Evolutionary conservation across 202 grass and related monocot species (phyloP).

Genomic region (Schoenoplectus tabernaemontani): DNA sequence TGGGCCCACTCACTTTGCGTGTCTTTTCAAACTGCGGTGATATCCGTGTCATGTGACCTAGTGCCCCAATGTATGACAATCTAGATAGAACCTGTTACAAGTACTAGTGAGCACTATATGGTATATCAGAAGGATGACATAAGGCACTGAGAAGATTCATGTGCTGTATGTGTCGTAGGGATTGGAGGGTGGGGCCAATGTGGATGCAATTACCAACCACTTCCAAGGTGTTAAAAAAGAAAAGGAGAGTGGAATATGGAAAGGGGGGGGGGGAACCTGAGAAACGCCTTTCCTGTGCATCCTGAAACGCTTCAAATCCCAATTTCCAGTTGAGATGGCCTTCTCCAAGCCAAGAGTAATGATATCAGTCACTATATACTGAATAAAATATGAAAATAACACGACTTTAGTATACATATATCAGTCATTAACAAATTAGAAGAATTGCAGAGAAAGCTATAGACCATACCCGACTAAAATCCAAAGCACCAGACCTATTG

Average conservation of each 20-base stretch:
- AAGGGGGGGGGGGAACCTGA: conserved; percentile 35
- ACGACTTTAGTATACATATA: background rate
- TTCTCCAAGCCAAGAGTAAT: conserved; percentile 78
- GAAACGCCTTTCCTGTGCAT: conserved; percentile 98
- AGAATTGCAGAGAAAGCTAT: background rate
- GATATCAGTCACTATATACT: conserved; percentile 29
- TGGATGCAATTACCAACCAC: background rate
- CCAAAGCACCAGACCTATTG: conserved; percentile 53
- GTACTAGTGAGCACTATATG: background rate
- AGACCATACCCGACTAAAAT: conserved; percentile 61
- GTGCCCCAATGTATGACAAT: conserved; percentile 83
- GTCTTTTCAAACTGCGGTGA: conserved; percentile 98
- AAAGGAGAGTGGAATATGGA: background rate
- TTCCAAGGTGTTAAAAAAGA: background rate
- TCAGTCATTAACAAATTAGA: background rate
- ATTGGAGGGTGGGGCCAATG: too few relatives aligned
- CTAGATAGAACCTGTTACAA: conserved; percentile 70
- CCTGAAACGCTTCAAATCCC: conserved; percentile 89
- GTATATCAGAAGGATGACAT: background rate
- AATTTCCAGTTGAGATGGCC: conserved; percentile 92
- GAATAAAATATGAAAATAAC: conserved; percentile 20
- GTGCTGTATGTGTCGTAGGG: too few relatives aligned
- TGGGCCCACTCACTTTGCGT: conserved; percentile 92
- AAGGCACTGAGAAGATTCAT: background rate
- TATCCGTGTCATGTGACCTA: conserved; percentile 98